Evolutionary conservation across 2,329 filamentous ascomycete genomes (phyloP), one percentile per base, ranked within the genome.

Genomic region (Acarospora socialis): DNA sequence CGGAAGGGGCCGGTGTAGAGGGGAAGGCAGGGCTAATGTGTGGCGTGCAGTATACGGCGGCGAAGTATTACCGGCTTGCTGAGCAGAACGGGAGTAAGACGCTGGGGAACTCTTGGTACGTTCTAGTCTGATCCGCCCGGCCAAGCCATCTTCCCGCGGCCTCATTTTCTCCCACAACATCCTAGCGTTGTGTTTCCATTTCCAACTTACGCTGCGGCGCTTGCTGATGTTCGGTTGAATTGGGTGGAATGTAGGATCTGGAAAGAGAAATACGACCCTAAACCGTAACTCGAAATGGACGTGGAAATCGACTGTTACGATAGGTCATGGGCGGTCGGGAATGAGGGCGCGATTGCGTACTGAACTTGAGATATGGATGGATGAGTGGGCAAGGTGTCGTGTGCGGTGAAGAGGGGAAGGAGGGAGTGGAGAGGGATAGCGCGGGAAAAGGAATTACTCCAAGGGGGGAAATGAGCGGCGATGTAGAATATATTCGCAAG

Each of bases 61-160:
- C 90, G 45, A 81, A 80, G 57, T 94, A 94, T 60, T 83, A 93
- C 56, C 81, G 87, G 49, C 68, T 87, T 49, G 86, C 90, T 21
- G 90, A 95, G 60, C 68, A 81, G 49, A 81, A 77, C 51, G 87
- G 87, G 30, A 80, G 77, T 57, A 94, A 92, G 64, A 84, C 75
- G 34, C 64, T 95, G 42, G 90, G 90, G 40, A 94, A 95, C 61
- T 80, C 81, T 47, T 98, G 90, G 87, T 94, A 76, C 57, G 81
- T 70, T 38, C 41, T 34, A 42, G 29, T 25, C 37, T 15, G 33
- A 32, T 34, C 34, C 38, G 37, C 37, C 31, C 41, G 31, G 40
- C 44, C 36, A 35, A 30, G 26, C 17, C 30, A 15, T 29, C 15
- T 21, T 14, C 12, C 18, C 7, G 9, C 15, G 13, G 13, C 12